phyloP scores from a whole-genome alignment of 2,329 filamentous ascomycete genomes.

The Trichocomaceae sp. region DNA sequence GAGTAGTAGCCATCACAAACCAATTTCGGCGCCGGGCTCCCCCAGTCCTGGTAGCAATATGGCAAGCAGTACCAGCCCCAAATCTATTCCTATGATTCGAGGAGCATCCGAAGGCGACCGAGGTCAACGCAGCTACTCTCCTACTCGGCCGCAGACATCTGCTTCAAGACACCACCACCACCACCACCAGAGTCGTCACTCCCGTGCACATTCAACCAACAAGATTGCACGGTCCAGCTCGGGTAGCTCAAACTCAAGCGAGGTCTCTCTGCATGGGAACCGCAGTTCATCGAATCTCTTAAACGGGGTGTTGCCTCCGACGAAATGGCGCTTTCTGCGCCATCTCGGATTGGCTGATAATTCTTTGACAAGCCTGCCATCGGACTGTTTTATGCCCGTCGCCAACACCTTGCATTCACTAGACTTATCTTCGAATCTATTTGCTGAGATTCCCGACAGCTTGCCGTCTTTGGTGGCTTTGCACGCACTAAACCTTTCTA shows the following conservation, averaged over 20 bases:
- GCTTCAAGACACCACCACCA: constrained; percentile 46
- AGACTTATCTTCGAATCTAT: constrained; percentile 86
- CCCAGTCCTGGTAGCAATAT: constrained; percentile 46
- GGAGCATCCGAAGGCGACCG: constrained; percentile 47
- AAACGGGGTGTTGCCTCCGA: constrained; percentile 64
- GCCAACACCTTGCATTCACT: constrained; percentile 85
- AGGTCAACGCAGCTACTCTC: constrained; percentile 64
- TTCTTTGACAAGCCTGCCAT: constrained; percentile 70
- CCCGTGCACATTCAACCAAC: constrained; percentile 55
- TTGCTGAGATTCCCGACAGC: constrained; percentile 89
- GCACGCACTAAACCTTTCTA: constrained; percentile 86
- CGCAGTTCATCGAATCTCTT: constrained; percentile 75
- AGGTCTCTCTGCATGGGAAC: constrained; percentile 44
- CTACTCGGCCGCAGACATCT: constrained; percentile 67
- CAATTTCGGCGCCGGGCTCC: constrained; percentile 63
- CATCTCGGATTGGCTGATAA: constrained; percentile 92
- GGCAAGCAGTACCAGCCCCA: constrained; percentile 45
- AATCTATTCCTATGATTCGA: constrained; percentile 43
- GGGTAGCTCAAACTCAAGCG: constrained; percentile 82
- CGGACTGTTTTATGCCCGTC: constrained; percentile 69
- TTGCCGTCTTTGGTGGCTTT: constrained; percentile 77
- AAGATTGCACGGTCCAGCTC: constrained; percentile 83
- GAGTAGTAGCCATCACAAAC: constrained; percentile 35
- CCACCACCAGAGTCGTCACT: constrained; percentile 56
- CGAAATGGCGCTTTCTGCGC: constrained; percentile 91